A percentile compares a stretch with the other conserved stretches of the same genome.
Evolutionary conservation across 2,329 filamentous ascomycete genomes (phyloP).

Genomic region (Fusarium siculi): DNA sequence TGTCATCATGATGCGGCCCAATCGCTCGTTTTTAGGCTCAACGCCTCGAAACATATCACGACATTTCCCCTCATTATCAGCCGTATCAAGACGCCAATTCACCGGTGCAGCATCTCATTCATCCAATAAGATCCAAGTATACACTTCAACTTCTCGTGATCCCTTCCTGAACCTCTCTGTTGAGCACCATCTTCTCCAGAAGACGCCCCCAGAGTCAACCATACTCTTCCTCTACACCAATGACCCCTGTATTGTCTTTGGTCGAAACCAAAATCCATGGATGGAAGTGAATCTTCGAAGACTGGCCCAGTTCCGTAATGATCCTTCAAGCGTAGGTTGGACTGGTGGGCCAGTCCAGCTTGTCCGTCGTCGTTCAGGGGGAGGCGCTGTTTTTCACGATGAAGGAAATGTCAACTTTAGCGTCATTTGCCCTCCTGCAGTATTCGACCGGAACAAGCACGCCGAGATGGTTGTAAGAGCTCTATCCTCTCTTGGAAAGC

Average conservation of each 20-base stretch:
- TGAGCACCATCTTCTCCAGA: constrained; percentile 88
- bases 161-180: constrained; percentile 93
- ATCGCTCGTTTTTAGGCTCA: constrained; percentile 13
- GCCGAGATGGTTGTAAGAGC: constrained; percentile 94
- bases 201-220: constrained; percentile 75
- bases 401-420: constrained; percentile 93
- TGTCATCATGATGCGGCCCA: constrained; percentile 20
- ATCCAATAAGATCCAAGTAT: constrained; percentile 70
- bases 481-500: constrained; percentile 68
- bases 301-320: constrained; percentile 53
- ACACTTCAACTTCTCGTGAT: constrained; percentile 74
- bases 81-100: constrained; percentile 46
- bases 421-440: constrained; percentile 81
- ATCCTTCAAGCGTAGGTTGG: constrained; percentile 40
- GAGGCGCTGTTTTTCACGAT: constrained; percentile 95
- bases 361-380: constrained; percentile 86
- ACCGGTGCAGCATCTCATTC: constrained; percentile 54
- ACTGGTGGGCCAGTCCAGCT: constrained; percentile 59
- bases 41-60: constrained; percentile 9
- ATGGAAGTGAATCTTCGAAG: constrained; percentile 81
- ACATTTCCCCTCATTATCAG: constrained; percentile 11
- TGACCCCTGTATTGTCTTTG: constrained; percentile 86
- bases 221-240: constrained; percentile 92
- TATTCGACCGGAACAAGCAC: constrained; percentile 86
- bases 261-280: constrained; percentile 98